These are phyloP conservation scores for Schwanniomyces occidentalis DNA, from an alignment of 805 yeast species.

Conservation along the genomic window DNA sequence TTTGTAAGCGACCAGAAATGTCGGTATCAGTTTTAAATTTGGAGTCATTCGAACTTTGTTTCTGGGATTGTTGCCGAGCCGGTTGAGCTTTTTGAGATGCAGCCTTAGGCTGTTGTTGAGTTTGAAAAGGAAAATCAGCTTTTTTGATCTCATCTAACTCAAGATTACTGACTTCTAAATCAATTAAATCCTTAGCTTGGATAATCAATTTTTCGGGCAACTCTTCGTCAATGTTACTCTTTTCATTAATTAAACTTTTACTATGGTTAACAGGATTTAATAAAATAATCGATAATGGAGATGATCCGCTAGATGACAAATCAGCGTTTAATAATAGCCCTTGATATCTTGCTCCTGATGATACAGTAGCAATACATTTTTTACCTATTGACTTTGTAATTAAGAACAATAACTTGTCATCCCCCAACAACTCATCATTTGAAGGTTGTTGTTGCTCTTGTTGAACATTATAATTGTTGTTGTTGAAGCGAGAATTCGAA, in stretches of 20 bases:
- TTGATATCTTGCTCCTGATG: conserved; percentile 57
- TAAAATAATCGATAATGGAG: conserved; percentile 58
- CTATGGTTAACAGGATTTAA: conserved; percentile 47
- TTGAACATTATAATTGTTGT: conserved; percentile 6
- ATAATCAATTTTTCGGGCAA: conserved; percentile 48
- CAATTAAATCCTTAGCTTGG: conserved; percentile 51
- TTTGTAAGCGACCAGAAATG: conserved; percentile 54
- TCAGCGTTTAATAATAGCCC: conserved; percentile 60
- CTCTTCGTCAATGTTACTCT: conserved; percentile 27
- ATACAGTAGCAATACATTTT: conserved; percentile 55
- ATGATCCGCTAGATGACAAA: conserved; percentile 24
- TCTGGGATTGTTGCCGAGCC: too few relatives aligned
- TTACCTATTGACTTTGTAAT: conserved; percentile 60
- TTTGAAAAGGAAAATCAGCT: conserved; percentile 6
- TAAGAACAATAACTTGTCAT: conserved; percentile 57
- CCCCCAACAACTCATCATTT: conserved; percentile 13
- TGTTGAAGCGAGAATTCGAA: conserved; percentile 18
- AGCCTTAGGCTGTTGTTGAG: conserved; percentile 1
- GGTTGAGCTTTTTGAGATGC: neutral
- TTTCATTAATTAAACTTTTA: conserved; percentile 24
- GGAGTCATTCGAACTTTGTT: conserved; percentile 5
- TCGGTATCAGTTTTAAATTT: conserved; percentile 82
- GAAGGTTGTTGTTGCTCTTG: conserved; percentile 1
- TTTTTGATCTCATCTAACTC: conserved; percentile 24
- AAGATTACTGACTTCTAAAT: conserved; percentile 44